A percentile compares a stretch with the other conserved stretches of the same genome.
Conservation (phyloP, 768 basidiomycete genomes). For the Boletales sp. region DNA sequence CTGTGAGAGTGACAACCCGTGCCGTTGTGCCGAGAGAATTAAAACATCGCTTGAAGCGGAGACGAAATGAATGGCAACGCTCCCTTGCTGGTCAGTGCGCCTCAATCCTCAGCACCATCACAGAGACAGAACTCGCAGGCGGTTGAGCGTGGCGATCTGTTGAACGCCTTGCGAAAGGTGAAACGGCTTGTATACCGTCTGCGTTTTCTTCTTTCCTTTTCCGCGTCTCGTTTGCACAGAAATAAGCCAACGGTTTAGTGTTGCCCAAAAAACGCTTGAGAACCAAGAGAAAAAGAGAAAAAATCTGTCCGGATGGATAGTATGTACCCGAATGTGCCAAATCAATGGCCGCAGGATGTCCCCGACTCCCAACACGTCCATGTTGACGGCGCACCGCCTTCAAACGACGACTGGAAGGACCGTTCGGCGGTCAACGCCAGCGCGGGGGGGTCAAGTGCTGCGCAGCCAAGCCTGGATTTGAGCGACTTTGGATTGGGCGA, state of each 20-base stretch:
- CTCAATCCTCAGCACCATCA: slow-evolving; percentile 37
- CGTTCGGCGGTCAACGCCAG: slow-evolving; percentile 22
- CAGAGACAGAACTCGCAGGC: slow-evolving; percentile 38
- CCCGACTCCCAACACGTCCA: slow-evolving; percentile 31
- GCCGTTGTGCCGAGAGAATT: slow-evolving; percentile 27
- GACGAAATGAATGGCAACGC: slow-evolving; percentile 22
- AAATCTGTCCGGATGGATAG: slow-evolving; percentile 40
- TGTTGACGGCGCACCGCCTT: slow-evolving; percentile 26
- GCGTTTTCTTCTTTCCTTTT: slow-evolving; percentile 33
- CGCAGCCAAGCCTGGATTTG: slow-evolving; percentile 36
- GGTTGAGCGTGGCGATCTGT: slow-evolving; percentile 34
- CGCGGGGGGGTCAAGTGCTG: slow-evolving; percentile 27
- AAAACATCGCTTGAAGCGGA: slow-evolving; percentile 26
- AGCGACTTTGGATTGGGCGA: slow-evolving; percentile 43
- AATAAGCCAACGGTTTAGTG: slow-evolving; percentile 41
- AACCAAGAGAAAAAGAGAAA: slow-evolving; percentile 38
- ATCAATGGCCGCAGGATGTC: slow-evolving; percentile 40
- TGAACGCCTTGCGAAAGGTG: slow-evolving; percentile 36
- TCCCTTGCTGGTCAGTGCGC: slow-evolving; percentile 30
- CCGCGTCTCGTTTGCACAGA: slow-evolving; percentile 39
- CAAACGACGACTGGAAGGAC: slow-evolving; percentile 41
- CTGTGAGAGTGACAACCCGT: slow-evolving; percentile 5
- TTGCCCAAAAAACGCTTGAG: slow-evolving; percentile 42
- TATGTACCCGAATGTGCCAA: slow-evolving; percentile 46
- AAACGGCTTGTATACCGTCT: slow-evolving; percentile 38